Percentiles rank a stretch among this genome's conserved stretches.
phyloP scores from a whole-genome alignment of 2,329 filamentous ascomycete genomes.

The Alternaria sp. region DNA sequence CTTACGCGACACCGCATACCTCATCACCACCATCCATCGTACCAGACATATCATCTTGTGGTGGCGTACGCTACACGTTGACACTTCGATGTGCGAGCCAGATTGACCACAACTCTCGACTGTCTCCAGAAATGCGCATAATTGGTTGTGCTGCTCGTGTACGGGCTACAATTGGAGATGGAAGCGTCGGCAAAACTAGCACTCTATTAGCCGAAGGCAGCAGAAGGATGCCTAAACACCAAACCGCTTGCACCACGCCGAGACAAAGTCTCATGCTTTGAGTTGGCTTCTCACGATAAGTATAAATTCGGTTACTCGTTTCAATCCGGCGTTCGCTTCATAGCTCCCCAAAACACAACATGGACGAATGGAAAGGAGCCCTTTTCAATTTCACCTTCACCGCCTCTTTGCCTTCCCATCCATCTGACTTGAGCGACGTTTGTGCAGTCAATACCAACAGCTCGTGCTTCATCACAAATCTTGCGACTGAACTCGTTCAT shows the following conservation, averaged over 20 bases:
- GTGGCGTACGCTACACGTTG: neutral
- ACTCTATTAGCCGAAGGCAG: neutral
- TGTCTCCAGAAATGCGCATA: neutral
- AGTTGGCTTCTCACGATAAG: neutral
- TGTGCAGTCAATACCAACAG: neutral
- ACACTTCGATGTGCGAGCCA: neutral
- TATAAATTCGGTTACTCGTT: neutral
- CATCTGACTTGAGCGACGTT: neutral
- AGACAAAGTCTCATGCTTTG: constrained; percentile 3
- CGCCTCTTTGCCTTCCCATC: neutral
- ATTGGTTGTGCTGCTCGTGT: neutral
- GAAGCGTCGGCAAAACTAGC: neutral
- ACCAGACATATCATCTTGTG: neutral
- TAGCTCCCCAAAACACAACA: neutral
- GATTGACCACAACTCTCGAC: neutral
- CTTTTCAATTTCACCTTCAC: neutral
- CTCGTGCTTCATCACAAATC: neutral
- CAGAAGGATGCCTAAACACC: neutral
- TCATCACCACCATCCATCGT: neutral
- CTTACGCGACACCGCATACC: neutral
- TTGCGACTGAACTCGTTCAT: constrained; percentile 8
- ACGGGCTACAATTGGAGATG: neutral
- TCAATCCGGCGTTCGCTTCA: neutral
- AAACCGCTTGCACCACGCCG: neutral
- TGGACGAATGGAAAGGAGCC: neutral